These are phyloP conservation scores for Macrotyloma uniflorum DNA, from an alignment of 306 rosid genomes.

Conservation along the genomic window DNA sequence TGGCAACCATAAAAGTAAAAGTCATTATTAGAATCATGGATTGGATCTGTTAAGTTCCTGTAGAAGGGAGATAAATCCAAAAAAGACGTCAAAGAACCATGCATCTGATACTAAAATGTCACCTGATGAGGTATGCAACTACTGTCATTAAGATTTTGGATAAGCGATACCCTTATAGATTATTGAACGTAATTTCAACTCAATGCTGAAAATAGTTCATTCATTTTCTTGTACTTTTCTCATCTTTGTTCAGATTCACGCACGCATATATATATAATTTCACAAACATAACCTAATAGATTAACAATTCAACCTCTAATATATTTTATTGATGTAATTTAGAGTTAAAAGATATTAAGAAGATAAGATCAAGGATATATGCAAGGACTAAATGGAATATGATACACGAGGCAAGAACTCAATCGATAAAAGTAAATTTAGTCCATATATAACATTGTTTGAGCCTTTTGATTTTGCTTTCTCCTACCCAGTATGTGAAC, in stretches of 20 bases:
- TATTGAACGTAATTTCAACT: background rate
- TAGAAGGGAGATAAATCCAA: background rate
- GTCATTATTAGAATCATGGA: background rate
- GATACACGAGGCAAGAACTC: constrained; percentile 24
- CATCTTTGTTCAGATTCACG: constrained; percentile 2
- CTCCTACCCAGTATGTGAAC: constrained; percentile 20
- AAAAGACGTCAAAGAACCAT: constrained; percentile 4
- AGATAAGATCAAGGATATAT: constrained; percentile 2
- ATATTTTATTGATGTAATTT: background rate
- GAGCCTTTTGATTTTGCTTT: background rate
- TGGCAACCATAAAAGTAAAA: background rate
- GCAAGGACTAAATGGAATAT: constrained; percentile 2
- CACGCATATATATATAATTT: background rate
- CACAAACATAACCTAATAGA: background rate
- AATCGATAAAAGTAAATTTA: background rate
- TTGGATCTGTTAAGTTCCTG: background rate
- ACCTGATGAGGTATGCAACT: background rate
- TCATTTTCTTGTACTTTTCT: background rate
- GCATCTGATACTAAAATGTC: constrained; percentile 25
- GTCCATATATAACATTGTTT: background rate
- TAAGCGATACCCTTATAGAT: background rate
- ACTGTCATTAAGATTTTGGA: background rate
- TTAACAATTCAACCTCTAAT: background rate
- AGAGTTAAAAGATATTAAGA: background rate
- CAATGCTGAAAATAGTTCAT: background rate